A percentile compares a stretch with the other conserved stretches of the same genome.
Evolutionary conservation across 1,284 basidiomycete species (phyloP).

Genomic region (Tilletia indica): DNA sequence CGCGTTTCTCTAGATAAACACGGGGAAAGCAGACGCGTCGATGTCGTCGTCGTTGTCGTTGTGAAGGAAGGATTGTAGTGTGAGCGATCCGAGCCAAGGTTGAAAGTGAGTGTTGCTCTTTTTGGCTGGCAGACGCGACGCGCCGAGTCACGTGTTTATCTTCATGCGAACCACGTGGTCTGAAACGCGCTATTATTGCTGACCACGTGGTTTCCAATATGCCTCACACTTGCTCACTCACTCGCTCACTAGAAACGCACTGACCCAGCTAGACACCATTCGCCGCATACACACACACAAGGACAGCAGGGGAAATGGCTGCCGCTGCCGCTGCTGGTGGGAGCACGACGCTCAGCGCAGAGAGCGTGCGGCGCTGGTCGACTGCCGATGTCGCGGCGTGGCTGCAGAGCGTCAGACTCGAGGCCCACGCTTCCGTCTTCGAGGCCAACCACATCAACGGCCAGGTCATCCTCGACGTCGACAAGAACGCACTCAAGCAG

Average conservation of each 20-base stretch:
- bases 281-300: too few relatives aligned
- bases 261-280: too few relatives aligned
- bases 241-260: too few relatives aligned
- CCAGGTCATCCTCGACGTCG: constrained; percentile 45
- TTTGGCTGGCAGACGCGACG: neutral
- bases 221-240: too few relatives aligned
- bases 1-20: neutral
- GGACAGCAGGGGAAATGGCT: neutral
- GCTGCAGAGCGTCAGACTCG: constrained; percentile 40
- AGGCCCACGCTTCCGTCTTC: constrained; percentile 39
- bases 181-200: too few relatives aligned
- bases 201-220: too few relatives aligned
- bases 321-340: neutral
- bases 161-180: too few relatives aligned
- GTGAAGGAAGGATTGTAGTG: neutral
- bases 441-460: constrained; percentile 50
- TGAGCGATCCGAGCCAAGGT: neutral
- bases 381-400: constrained; percentile 37
- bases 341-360: constrained; percentile 2
- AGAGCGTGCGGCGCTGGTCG: constrained; percentile 26
- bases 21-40: neutral
- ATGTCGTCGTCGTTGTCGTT: neutral
- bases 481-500: constrained; percentile 47
- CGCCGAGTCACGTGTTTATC: neutral
- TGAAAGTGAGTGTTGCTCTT: neutral